Percentiles rank a stretch among this genome's conserved stretches.
Conservation (phyloP, 2,329 filamentous ascomycete species). For the Alternaria burnsii region DNA sequence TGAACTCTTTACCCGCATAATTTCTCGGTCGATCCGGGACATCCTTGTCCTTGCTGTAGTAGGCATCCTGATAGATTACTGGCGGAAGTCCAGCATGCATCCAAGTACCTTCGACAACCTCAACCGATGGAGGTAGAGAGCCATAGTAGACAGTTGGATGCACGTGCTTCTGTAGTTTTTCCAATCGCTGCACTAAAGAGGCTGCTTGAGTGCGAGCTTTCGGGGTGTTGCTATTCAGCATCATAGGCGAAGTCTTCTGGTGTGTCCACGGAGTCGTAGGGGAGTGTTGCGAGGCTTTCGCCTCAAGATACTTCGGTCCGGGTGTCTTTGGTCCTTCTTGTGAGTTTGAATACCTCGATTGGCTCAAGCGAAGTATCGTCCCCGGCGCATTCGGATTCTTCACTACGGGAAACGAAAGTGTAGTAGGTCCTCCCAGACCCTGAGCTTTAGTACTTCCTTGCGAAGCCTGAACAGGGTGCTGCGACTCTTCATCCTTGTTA, state of each 20-base stretch:
- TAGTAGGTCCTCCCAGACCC: constrained; percentile 50
- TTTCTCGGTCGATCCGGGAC: constrained; percentile 79
- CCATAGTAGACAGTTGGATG: constrained; percentile 46
- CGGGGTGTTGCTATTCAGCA: constrained; percentile 24
- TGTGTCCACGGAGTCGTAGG: constrained; percentile 45
- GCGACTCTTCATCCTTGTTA: not conserved
- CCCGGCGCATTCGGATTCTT: constrained; percentile 76
- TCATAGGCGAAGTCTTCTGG: constrained; percentile 36
- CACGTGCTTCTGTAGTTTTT: constrained; percentile 27
- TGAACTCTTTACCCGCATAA: constrained; percentile 89
- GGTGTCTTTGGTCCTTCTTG: constrained; percentile 45
- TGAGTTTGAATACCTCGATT: constrained; percentile 65
- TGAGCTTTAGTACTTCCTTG: constrained; percentile 53
- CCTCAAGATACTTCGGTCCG: constrained; percentile 28
- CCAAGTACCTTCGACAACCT: constrained; percentile 65
- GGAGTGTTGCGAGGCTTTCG: constrained; percentile 27
- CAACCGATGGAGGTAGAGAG: constrained; percentile 52
- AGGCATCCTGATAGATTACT: constrained; percentile 83
- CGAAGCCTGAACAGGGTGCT: constrained; percentile 41
- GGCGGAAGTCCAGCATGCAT: constrained; percentile 66
- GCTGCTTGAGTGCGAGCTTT: constrained; percentile 25
- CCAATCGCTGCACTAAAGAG: constrained; percentile 28
- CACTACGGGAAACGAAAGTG: constrained; percentile 75
- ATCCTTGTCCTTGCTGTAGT: constrained; percentile 84
- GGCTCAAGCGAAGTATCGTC: constrained; percentile 71